Conservation (phyloP, 768 basidiomycete species). For the Trametopsis cervina region DNA sequence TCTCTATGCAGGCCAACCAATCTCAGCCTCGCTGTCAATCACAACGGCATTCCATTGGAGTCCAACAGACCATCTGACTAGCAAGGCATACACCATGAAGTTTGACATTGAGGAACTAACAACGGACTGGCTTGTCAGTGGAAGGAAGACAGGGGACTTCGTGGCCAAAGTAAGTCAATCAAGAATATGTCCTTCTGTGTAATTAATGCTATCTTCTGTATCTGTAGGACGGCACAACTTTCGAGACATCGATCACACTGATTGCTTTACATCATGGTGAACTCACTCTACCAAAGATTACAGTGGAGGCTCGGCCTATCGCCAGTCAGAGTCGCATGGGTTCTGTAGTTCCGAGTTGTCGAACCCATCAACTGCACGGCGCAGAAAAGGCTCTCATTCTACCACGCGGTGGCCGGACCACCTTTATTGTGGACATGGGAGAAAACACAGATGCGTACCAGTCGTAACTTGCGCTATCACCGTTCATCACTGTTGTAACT, state of each 20-base stretch:
- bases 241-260: conserved; percentile 63
- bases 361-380: conserved; percentile 81
- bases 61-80: conserved; percentile 32
- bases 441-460: conserved; percentile 12
- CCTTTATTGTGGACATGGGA: conserved; percentile 76
- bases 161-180: conserved; percentile 51
- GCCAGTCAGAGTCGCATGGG: conserved; percentile 48
- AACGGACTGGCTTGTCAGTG: conserved; percentile 86
- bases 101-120: conserved; percentile 80
- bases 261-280: conserved; percentile 84
- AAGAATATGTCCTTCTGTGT: not conserved
- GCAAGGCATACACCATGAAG: conserved; percentile 46
- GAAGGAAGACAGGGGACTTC: conserved; percentile 82
- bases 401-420: conserved; percentile 76
- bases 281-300: conserved; percentile 67
- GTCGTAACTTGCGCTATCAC: not conserved
- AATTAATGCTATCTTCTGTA: not conserved
- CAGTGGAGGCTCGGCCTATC: conserved; percentile 53
- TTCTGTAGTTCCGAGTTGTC: conserved; percentile 54
- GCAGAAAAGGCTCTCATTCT: conserved; percentile 77
- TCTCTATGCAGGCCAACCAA: conserved; percentile 83
- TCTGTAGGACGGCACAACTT: conserved; percentile 52
- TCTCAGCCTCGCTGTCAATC: conserved; percentile 61
- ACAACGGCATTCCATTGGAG: conserved; percentile 78
- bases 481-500: no score